Conservation (phyloP, 345 rosid species). For the Populus davidiana region DNA sequence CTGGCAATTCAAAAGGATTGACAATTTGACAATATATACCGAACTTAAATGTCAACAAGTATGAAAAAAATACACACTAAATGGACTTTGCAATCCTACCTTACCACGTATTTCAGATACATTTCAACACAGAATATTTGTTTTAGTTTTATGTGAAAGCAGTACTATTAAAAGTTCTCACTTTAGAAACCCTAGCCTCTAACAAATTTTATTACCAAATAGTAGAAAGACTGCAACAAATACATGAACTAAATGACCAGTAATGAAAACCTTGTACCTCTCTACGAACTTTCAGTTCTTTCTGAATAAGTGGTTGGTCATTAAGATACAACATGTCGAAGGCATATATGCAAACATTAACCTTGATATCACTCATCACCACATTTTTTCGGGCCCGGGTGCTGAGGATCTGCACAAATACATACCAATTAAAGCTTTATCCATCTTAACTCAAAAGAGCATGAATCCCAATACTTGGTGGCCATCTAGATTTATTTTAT, state of each 20-base stretch:
- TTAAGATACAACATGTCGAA: constrained; percentile 82
- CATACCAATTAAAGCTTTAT: background rate
- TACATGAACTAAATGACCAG: background rate
- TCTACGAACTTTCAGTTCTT: constrained; percentile 67
- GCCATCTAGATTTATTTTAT: background rate
- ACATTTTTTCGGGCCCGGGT: constrained; percentile 91
- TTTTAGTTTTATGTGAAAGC: background rate
- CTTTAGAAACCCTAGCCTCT: background rate
- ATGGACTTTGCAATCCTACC: background rate
- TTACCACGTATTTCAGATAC: background rate
- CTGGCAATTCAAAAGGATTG: background rate
- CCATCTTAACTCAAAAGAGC: constrained; percentile 17
- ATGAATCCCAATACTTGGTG: background rate
- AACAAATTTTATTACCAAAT: background rate
- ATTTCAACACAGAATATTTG: background rate
- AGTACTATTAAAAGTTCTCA: background rate
- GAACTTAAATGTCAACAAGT: background rate
- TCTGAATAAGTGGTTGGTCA: constrained; percentile 74
- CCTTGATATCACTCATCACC: constrained; percentile 71
- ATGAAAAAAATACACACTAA: background rate
- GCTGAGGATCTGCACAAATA: constrained; percentile 54
- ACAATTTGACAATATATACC: background rate
- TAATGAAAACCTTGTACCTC: constrained; percentile 48
- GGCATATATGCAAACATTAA: constrained; percentile 88
- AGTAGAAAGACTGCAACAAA: background rate